Base-by-base conservation (phyloP, 495 filamentous ascomycete genomes). In the Penicillium mononematosum region DNA sequence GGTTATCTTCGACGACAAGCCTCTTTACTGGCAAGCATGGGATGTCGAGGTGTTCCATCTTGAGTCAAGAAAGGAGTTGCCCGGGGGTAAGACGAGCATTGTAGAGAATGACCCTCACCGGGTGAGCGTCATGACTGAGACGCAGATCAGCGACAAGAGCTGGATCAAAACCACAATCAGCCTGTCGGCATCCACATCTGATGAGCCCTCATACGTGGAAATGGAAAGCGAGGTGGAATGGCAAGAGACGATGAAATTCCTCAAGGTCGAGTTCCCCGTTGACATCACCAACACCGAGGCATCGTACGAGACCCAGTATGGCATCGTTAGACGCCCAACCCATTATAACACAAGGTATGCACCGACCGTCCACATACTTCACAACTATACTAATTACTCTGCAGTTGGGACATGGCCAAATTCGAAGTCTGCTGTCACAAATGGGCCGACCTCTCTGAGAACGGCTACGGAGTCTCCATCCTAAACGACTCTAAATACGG, bases 401-500 rank as follows among this genome's bases (percentile, higher is more conserved):
- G 38, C 38, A 88, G 83, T 69, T 98, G 94, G 94, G 94, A 98
- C 63, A 96, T 96, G 93, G 94, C 94, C 63, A 96, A 96, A 66
- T 98, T 98, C 63, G 94, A 98, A 76, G 94, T 98, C 43, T 96
- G 92, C 83, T 92, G 89, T 71, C 94, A 98, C 76, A 93, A 90
- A 70, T 98, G 89, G 80, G 94, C 94, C n/a, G 94, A 98, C 71
- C 80, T 98, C 51, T 96, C 90, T 5, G 94, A 98, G 69, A 76
- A 91, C 67, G 86, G 85, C 34, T 97, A 96, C 68, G 94, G 94
- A 58, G 90, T 98, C 2, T 91, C 89, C 5, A 88, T 98, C 62
- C 81, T 98, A 31, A 98, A 98, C 70, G 94, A 98, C 68, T 88
- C 83, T 73, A 98, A 98, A 65, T 97, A 97, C 62, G 94, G 94